Evolutionary conservation across 176 grass and related monocot species (phyloP).

Genomic region (Elaeis guineensis): DNA sequence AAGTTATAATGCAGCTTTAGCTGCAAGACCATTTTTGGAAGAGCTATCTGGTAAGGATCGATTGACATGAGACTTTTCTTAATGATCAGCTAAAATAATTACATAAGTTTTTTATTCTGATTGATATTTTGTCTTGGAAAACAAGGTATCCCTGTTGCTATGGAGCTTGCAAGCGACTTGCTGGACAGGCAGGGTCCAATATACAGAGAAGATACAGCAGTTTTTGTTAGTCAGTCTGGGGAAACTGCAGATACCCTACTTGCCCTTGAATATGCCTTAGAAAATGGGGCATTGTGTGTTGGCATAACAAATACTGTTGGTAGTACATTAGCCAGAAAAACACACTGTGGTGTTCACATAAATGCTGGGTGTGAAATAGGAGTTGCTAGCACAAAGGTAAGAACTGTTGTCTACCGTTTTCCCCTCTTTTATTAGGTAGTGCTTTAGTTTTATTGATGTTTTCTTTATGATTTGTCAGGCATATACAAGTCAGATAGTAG

Average conservation of each 20-base stretch:
- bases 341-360: conserved; percentile 86
- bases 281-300: conserved; percentile 77
- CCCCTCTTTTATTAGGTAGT: neutral
- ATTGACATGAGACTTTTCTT: conserved; percentile 3
- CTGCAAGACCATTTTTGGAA: conserved; percentile 80
- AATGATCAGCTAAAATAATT: too few species aligned
- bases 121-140: conserved; percentile 1
- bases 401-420: conserved; percentile 2
- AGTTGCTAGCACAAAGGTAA: conserved; percentile 89
- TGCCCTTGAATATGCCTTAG: conserved; percentile 83
- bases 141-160: conserved; percentile 77
- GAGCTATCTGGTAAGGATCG: conserved; percentile 58
- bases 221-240: conserved; percentile 97
- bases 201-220: conserved; percentile 71
- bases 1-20: conserved; percentile 85
- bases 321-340: conserved; percentile 86
- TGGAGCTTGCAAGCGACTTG: conserved; percentile 88
- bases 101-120: too few species aligned
- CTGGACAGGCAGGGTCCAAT: conserved; percentile 80
- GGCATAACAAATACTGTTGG: conserved; percentile 93
- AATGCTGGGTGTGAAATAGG: conserved; percentile 97
- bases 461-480: conserved; percentile 35
- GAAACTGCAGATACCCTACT: conserved; percentile 94
- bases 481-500: conserved; percentile 96
- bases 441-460: conserved; percentile 3